Percentiles rank a stretch among this genome's conserved stretches.
phyloP scores from a whole-genome alignment of 2,329 filamentous ascomycete genomes.

The Aspergillus novofumigatus region DNA sequence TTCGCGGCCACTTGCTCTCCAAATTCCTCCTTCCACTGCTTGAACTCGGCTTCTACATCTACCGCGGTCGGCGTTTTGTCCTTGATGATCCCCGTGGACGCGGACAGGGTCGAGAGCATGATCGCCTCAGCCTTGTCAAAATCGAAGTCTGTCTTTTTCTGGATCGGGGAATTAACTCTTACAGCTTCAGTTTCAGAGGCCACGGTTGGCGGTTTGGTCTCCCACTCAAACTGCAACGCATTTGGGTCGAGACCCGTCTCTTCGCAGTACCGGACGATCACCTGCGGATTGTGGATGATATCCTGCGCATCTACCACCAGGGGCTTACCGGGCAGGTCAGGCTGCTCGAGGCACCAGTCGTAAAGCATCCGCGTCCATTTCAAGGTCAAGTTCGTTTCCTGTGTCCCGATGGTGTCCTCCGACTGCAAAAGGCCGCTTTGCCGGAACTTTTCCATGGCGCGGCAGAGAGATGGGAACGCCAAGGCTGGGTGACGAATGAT shows the following conservation, averaged over 20 bases:
- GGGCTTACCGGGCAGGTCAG: conserved; percentile 16
- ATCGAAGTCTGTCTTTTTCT: not conserved
- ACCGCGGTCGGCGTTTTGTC: conserved; percentile 26
- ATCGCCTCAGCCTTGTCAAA: conserved; percentile 4
- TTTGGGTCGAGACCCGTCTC: conserved; percentile 30
- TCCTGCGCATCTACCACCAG: conserved; percentile 38
- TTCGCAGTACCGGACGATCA: conserved; percentile 26
- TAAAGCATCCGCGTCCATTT: conserved; percentile 31
- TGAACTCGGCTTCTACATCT: conserved; percentile 30
- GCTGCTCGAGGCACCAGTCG: conserved; percentile 30
- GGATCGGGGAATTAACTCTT: too few relatives aligned
- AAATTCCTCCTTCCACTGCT: conserved; percentile 37
- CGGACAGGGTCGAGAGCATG: conserved; percentile 28
- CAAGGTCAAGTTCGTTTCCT: conserved; percentile 24
- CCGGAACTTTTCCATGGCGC: conserved; percentile 22
- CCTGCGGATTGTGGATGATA: conserved; percentile 30
- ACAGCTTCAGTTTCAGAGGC: too few relatives aligned
- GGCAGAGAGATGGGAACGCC: conserved; percentile 36
- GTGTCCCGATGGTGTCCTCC: conserved; percentile 11
- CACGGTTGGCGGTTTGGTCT: not conserved
- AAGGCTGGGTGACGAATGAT: conserved; percentile 40
- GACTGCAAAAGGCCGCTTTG: conserved; percentile 11
- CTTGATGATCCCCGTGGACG: conserved; percentile 31
- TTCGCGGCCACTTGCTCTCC: conserved; percentile 22
- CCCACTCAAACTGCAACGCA: conserved; percentile 31